Base-by-base conservation (phyloP, 495 filamentous ascomycete genomes). In the Lophium mytilinum region DNA sequence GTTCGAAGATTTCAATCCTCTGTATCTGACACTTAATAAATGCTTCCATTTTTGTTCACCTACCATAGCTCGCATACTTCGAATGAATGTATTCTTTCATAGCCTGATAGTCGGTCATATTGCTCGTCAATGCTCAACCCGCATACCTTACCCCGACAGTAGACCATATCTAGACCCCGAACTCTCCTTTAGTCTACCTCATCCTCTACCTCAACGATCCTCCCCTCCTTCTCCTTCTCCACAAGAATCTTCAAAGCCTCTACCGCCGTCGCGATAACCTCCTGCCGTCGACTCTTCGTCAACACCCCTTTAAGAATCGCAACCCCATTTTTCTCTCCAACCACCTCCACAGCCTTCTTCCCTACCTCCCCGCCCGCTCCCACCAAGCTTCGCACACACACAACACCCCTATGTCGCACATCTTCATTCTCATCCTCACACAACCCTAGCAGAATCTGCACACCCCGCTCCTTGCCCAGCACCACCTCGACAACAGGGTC, bases 341-440 rank as follows among this genome's bases (percentile, higher is more conserved):
- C 76, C 37, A 67, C 64, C 65, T 71, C 68, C 5, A 65, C 43
- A 14, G 66, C 73, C 61, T 65, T 65, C 42, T 66, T 60, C 24
- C 82, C 81, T 12, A 72, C 69, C 39, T 78, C 75, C 2, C 77
- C 83, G 14, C 77, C 75, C 11, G 73, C 72, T 4, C 68, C 64
- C 4, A 81, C 61, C 65, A 88, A 72, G 61, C 87, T 89, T 56
- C 78, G 75, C 35, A 95, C 69, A 58, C 87, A 85, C 21, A 91
- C 89, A 3, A 85, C 78, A 0, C 90, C 93, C 12, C 93, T 73
- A 66, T 94, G 87, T 47, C 83, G 75, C 21, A 95, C 65, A 49
- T 64, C 61, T 37, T 63, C 85, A 53, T 80, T 80, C 14, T 87
- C 83, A 57, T 96, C 91, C 36, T 74, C 69, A 63, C 89, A 94